phyloP scores from a whole-genome alignment of 345 rosid species.

The Luvunga scandens region DNA sequence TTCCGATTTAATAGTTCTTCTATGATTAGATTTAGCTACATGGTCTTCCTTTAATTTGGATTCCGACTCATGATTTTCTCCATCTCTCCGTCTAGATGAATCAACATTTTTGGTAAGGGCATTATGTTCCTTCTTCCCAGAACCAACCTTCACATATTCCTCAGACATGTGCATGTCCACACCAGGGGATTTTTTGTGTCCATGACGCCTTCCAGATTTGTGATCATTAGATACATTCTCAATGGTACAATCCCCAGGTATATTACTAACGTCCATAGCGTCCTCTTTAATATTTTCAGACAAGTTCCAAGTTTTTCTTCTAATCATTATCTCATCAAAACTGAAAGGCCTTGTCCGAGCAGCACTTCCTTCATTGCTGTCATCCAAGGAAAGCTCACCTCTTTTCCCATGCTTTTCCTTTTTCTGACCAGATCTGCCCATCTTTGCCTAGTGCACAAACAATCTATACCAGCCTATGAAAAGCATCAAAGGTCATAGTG shows the following conservation, averaged over 20 bases:
- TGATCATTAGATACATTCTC: slow-evolving; percentile 31
- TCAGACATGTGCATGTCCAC: slow-evolving; percentile 26
- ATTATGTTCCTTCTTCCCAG: slow-evolving; percentile 29
- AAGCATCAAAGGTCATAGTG: not conserved
- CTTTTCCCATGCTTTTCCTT: slow-evolving; percentile 40
- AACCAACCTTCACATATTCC: slow-evolving; percentile 34
- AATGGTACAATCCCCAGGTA: slow-evolving; percentile 18
- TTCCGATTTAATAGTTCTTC: slow-evolving; percentile 28
- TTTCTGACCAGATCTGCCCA: slow-evolving; percentile 48
- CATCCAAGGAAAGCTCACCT: slow-evolving; percentile 18
- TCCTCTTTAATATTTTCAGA: slow-evolving; percentile 37
- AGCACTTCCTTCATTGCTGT: slow-evolving; percentile 53
- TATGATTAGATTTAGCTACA: slow-evolving; percentile 14
- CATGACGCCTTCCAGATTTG: slow-evolving; percentile 32
- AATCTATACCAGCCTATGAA: not conserved
- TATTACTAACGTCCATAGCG: slow-evolving; percentile 21
- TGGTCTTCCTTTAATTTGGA: slow-evolving; percentile 31
- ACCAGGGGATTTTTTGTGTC: slow-evolving; percentile 23
- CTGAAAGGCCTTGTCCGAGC: slow-evolving; percentile 90
- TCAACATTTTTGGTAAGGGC: slow-evolving; percentile 24
- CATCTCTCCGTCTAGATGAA: slow-evolving; percentile 13
- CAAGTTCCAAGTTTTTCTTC: slow-evolving; percentile 53
- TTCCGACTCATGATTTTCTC: slow-evolving; percentile 23
- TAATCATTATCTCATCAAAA: slow-evolving; percentile 71
- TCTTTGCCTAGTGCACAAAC: slow-evolving; percentile 28